These are phyloP conservation scores for Phytophthora aleatoria DNA, from an alignment of 352 stramenopile species.

Conservation along the genomic window DNA sequence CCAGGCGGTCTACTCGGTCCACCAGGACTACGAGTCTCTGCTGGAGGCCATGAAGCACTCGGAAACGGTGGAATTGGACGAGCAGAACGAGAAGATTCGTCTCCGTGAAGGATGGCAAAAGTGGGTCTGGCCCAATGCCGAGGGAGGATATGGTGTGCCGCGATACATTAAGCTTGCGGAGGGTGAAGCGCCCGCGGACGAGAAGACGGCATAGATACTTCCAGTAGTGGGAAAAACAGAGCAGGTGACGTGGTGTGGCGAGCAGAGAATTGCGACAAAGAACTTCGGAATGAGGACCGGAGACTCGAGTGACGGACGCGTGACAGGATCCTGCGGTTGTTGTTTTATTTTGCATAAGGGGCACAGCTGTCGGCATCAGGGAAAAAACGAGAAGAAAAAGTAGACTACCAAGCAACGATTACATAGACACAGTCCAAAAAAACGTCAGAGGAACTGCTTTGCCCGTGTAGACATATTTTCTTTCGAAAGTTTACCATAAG, in stretches of 20 bases:
- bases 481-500: too few relatives aligned
- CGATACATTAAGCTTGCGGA: constrained; percentile 86
- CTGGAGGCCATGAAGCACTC: constrained; percentile 74
- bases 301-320: constrained; percentile 1
- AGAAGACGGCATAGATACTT: constrained; percentile 35
- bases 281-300: background rate
- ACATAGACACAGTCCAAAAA: constrained; percentile 23
- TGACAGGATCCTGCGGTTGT: constrained; percentile 8
- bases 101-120: constrained; percentile 84
- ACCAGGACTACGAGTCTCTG: constrained; percentile 86
- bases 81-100: constrained; percentile 91
- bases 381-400: constrained; percentile 32
- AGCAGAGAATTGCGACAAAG: background rate
- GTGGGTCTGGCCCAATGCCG: constrained; percentile 90
- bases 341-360: constrained; percentile 31
- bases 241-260: background rate
- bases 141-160: constrained; percentile 87
- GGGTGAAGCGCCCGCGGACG: constrained; percentile 29
- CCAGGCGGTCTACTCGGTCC: constrained; percentile 84
- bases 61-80: constrained; percentile 77
- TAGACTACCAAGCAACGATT: constrained; percentile 41
- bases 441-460: background rate
- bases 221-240: constrained; percentile 3
- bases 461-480: too few relatives aligned
- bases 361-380: constrained; percentile 19